Percentiles rank a stretch among this genome's conserved stretches.
Conservation (phyloP, 495 filamentous ascomycete species). For the Jackrogersella minutella region DNA sequence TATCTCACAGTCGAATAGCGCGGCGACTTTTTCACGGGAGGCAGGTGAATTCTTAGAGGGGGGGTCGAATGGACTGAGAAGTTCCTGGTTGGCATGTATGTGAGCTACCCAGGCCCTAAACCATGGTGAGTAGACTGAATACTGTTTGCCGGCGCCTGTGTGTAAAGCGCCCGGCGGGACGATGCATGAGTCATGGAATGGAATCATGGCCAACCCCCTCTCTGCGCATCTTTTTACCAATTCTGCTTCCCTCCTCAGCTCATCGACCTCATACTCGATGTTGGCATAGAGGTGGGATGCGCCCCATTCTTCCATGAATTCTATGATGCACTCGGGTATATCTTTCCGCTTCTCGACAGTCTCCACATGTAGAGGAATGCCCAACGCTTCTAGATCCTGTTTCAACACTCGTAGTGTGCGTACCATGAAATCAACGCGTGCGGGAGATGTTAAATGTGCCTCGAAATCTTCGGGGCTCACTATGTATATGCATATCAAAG, state of each 20-base stretch:
- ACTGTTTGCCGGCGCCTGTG: conserved; percentile 75
- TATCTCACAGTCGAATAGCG: conserved; percentile 70
- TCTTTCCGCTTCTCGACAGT: conserved; percentile 70
- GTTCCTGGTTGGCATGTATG: conserved; percentile 70
- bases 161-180: conserved; percentile 74
- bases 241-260: conserved; percentile 74
- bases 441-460: conserved; percentile 77
- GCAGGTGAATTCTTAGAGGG: conserved; percentile 67
- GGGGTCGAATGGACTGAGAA: conserved; percentile 66
- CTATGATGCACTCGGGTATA: conserved; percentile 70
- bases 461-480: conserved; percentile 87
- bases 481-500: conserved; percentile 79
- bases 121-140: conserved; percentile 87
- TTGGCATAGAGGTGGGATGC: conserved; percentile 77
- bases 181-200: conserved; percentile 81
- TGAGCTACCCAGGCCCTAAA: conserved; percentile 77
- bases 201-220: conserved; percentile 68
- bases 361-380: conserved; percentile 83
- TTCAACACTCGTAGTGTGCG: conserved; percentile 71
- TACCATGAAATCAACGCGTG: conserved; percentile 81
- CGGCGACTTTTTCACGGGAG: conserved; percentile 60
- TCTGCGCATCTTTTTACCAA: conserved; percentile 67
- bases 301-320: conserved; percentile 75
- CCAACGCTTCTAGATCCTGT: conserved; percentile 69
- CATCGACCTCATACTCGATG: conserved; percentile 82